These are phyloP conservation scores for Sphaerobolus stellatus DNA, from an alignment of 1,284 basidiomycete species.

Conservation along the genomic window DNA sequence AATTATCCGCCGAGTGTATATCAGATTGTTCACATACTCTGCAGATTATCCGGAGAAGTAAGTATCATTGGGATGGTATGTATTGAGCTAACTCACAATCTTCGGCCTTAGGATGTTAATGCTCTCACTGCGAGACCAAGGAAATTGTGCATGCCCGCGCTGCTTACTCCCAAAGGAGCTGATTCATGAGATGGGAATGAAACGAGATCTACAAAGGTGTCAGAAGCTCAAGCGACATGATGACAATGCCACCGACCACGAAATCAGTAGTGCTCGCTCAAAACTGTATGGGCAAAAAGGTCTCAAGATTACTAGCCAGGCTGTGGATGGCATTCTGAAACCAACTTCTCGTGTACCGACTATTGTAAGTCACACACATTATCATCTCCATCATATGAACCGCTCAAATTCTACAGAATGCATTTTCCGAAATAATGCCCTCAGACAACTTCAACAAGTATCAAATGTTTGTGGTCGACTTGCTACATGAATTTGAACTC, in stretches of 20 bases:
- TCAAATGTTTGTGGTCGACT: constrained; percentile 24
- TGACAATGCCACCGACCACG: background rate
- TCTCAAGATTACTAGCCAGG: background rate
- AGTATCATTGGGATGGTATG: constrained; percentile 4
- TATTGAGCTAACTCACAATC: constrained; percentile 25
- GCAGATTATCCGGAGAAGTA: constrained; percentile 37
- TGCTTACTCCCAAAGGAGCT: constrained; percentile 13
- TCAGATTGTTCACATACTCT: background rate
- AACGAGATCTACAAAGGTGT: constrained; percentile 15
- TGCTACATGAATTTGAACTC: constrained; percentile 29
- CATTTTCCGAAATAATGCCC: constrained; percentile 25
- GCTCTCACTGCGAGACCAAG: constrained; percentile 14
- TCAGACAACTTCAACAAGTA: constrained; percentile 20
- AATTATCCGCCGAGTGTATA: constrained; percentile 4
- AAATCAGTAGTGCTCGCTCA: constrained; percentile 14
- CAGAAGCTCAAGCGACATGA: constrained; percentile 6
- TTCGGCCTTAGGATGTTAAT: constrained; percentile 13
- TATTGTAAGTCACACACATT: background rate
- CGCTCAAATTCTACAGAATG: constrained; percentile 28
- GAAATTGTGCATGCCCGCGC: constrained; percentile 20
- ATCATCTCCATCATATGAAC: background rate
- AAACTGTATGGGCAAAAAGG: constrained; percentile 25
- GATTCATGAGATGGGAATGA: constrained; percentile 19
- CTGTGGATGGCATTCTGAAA: background rate
- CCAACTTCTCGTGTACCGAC: background rate